Base-by-base conservation (phyloP, 768 basidiomycete genomes). In the Gymnopilus junonius region DNA sequence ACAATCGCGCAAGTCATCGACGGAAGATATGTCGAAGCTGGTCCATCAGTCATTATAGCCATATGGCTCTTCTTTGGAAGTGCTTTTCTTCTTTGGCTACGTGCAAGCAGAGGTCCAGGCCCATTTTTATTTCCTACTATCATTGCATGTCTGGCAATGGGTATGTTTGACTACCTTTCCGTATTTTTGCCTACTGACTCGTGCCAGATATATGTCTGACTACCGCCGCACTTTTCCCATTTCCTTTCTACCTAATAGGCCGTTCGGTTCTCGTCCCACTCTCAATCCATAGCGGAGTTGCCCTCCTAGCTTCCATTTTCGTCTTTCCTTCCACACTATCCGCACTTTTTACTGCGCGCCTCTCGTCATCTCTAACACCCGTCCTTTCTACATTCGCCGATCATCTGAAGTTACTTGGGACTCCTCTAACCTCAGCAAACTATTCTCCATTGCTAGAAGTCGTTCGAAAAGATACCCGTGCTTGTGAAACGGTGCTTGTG, bases 251-350 rank as follows among this genome's bases (percentile, higher is more conserved):
- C 70, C 65, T 56, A 58, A 82, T 85, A 20, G 91, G 90, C 32
- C 66, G 76, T 70, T 45, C 72, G 0, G 81, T 91, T 42, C 67
- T 89, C 10, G 40, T 92, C 7, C 91, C 91, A 0, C 65, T 92
- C 3, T 70, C 77, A 0, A 78, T 91, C 56, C 89, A 91, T 69
- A 82, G 83, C 8, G 87, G 80, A 0, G 67, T 92, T 25, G 72
- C 87, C 11, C 75, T 93, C 62, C 50, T 82, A 1, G 69, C 75
- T 3, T 86, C 87, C 2, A 71, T 87, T 3, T 11, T 83, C 32
- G 73, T 92, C 39, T 92, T 92, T 73, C 91, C 91, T 0, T 76
- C 79, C 0, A 85, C 89, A 2, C 79, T 89, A 42, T 88, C 90
- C 1, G 75, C 87, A 0, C 76, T 81, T 46, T 92, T 89, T 68